Evolutionary conservation across 176 grass and related monocot species (phyloP).

Genomic region (Thinopyrum elongatum): DNA sequence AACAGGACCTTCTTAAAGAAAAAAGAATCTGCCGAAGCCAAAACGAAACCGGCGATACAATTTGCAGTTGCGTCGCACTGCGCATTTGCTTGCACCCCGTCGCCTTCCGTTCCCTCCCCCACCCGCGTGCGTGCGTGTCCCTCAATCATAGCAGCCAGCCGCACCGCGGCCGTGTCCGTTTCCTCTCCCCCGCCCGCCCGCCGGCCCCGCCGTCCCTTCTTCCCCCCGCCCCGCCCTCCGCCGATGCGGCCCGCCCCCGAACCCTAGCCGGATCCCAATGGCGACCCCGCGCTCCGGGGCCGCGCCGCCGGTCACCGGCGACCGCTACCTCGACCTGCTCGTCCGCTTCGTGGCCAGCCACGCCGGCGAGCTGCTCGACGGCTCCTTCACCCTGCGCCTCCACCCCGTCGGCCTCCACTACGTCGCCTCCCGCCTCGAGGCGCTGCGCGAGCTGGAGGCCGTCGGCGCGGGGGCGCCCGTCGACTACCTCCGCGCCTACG

Average conservation of each 20-base stretch:
- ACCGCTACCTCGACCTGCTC: constrained; percentile 84
- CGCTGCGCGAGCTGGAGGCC: constrained; percentile 88
- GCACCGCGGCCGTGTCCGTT: constrained; percentile 30
- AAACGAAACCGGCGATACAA: background rate
- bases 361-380: constrained; percentile 76
- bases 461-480: constrained; percentile 85
- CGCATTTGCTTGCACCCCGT: constrained; percentile 11
- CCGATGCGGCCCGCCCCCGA: constrained; percentile 32
- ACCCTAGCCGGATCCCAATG: constrained; percentile 56
- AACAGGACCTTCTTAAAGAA: background rate
- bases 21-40: background rate
- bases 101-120: constrained; percentile 26
- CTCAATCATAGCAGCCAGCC: constrained; percentile 39
- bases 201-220: constrained; percentile 3
- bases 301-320: constrained; percentile 60
- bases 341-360: constrained; percentile 63
- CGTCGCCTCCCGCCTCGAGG: constrained; percentile 86
- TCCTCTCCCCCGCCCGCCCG: constrained; percentile 17
- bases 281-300: constrained; percentile 19
- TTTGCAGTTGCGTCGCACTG: constrained; percentile 17
- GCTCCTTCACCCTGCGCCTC: constrained; percentile 74
- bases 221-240: background rate
- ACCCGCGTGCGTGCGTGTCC: constrained; percentile 24
- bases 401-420: constrained; percentile 94
- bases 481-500: constrained; percentile 96